phyloP scores from a whole-genome alignment of 352 stramenopile species.

The Globisporangium nodosum region DNA sequence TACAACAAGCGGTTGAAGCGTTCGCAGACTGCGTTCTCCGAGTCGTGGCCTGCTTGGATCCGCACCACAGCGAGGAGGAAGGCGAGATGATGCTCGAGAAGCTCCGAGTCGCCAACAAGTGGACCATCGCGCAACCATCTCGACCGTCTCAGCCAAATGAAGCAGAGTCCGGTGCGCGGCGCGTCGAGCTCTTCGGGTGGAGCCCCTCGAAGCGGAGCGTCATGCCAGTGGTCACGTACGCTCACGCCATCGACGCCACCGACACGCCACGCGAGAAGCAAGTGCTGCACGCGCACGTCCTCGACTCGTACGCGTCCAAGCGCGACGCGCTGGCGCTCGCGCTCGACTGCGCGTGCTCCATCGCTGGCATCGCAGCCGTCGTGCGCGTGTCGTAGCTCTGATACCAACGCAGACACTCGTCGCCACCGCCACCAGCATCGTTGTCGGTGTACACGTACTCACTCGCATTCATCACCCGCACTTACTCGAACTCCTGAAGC shows the following conservation, averaged over 20 bases:
- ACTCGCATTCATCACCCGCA: background rate
- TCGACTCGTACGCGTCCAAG: conserved; percentile 42
- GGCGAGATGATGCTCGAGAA: conserved; percentile 17
- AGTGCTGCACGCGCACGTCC: conserved; percentile 25
- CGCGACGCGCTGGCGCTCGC: conserved; percentile 33
- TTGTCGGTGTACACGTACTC: conserved; percentile 2
- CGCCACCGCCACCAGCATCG: background rate
- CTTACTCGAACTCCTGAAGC: conserved; percentile 44
- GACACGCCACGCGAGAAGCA: conserved; percentile 11
- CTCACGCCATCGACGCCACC: conserved; percentile 2
- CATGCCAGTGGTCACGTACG: conserved; percentile 20
- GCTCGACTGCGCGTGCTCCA: conserved; percentile 32
- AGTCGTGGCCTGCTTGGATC: conserved; percentile 7
- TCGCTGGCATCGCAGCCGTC: conserved; percentile 35
- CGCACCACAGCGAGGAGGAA: conserved; percentile 7
- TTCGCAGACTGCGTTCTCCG: conserved; percentile 24
- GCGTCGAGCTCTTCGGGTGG: conserved; percentile 35
- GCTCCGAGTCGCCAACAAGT: conserved; percentile 23
- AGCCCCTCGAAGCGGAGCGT: conserved; percentile 13
- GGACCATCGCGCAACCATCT: background rate
- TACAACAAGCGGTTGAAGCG: conserved; percentile 20
- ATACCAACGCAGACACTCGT: too few relatives aligned
- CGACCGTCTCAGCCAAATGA: background rate
- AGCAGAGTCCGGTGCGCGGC: background rate
- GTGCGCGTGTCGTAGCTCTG: conserved; percentile 20